Evolutionary conservation across 1,284 basidiomycete genomes (phyloP), one percentile per base, ranked within the genome.

Genomic region (Moesziomyces parantarcticus): DNA sequence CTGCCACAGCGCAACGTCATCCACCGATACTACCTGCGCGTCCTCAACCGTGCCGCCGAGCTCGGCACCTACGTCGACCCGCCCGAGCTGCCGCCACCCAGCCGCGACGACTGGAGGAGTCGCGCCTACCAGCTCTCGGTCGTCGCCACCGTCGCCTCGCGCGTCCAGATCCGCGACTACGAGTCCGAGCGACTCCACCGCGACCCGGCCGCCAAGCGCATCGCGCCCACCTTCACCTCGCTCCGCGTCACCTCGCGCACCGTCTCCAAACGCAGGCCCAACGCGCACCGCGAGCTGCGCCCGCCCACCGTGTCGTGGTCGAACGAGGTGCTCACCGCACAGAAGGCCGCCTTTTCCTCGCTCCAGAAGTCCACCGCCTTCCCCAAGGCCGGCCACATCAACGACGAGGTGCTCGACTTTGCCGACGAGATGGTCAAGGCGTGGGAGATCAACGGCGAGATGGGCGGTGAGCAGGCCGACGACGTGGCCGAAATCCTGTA

Each of bases 341-440:
- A 78, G 40, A 50, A 49, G 21, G 49, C 69, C 5, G 79, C 73
- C 11, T 63, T 61, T 53, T 50, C 52, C 25, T 59, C 72, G 22
- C 47, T 85, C 22, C 55, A 79, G 40, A 58, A 60, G 18, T 53
- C 88, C 54, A 94, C 92, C 0, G 84, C 79, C 1, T 96, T 99
- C 81, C 96, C 96, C 8, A 87, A 86, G 40, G 94, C 95, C 0
- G 94, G 94, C 3, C 88, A 93, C 75, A 86, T 89, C 57, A 97
- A 98, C 78, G 71, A 85, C 23, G 89, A 88, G 61, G 93, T 97
- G 6, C 90, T 93, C 70, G 89, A 92, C 73, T 92, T 97, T 76
- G 89, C 91, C 2, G 92, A 95, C 79, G 85, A 92, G 9, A 90
- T 90, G 66, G 90, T 95, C 6, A 90, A 89, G 0, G 87, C 91